phyloP scores from a whole-genome alignment of 2,329 filamentous ascomycete species.

The Didymella pomorum region DNA sequence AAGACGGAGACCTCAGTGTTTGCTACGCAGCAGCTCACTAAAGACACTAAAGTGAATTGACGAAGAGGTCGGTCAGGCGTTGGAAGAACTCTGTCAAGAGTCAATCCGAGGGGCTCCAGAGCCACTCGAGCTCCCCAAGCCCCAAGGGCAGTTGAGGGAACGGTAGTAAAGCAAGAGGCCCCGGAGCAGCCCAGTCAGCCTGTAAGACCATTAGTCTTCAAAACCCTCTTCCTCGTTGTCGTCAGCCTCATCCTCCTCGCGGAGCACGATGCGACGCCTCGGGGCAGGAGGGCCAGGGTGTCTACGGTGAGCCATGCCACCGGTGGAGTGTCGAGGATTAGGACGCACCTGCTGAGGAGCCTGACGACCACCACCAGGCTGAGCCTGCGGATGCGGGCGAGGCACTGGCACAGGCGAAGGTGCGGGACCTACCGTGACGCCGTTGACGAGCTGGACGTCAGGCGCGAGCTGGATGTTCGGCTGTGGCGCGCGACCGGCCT shows the following conservation, averaged over 20 bases:
- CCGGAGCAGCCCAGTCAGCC: not conserved
- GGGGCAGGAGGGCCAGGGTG: not conserved
- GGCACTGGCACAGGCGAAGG: not conserved
- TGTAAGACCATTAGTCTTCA: not conserved
- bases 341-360: not conserved
- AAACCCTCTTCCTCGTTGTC: not conserved
- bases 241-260: not conserved
- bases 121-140: too few species aligned
- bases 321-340: too few species aligned
- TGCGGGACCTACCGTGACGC: not conserved
- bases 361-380: not conserved
- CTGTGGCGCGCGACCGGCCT: not conserved
- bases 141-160: too few species aligned
- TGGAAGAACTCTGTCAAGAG: too few species aligned
- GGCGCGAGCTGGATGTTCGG: not conserved
- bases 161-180: too few species aligned
- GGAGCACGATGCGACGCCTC: not conserved
- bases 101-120: too few species aligned
- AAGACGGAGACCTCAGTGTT: too few species aligned
- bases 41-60: not conserved
- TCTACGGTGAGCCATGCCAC: too few species aligned
- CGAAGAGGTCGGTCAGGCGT: not conserved
- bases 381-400: not conserved
- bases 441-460: slow-evolving; percentile 1
- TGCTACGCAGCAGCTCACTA: not conserved